Conservation (phyloP, 2,329 filamentous ascomycete genomes). For the Chaetomiaceae sp. region DNA sequence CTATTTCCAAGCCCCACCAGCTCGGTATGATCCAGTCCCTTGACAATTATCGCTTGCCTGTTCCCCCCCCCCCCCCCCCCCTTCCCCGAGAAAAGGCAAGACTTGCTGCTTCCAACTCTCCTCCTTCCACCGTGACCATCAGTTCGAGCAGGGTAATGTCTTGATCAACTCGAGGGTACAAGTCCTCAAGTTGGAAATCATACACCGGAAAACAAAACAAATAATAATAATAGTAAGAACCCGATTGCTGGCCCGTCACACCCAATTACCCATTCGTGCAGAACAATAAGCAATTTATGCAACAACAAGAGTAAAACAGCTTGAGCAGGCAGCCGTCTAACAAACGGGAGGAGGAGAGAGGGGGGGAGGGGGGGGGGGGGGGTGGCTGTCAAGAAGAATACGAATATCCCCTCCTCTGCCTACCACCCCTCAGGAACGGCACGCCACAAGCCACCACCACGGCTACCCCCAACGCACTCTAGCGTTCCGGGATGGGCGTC, state of each 20-base stretch:
- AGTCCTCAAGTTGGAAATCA: not conserved
- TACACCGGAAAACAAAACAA: not conserved
- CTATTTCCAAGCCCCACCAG: not conserved
- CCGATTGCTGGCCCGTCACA: too few relatives aligned
- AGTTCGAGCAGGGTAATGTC: too few relatives aligned
- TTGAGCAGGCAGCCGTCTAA: too few relatives aligned
- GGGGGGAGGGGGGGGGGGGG: too few relatives aligned
- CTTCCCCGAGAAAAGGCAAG: too few relatives aligned
- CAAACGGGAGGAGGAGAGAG: too few relatives aligned
- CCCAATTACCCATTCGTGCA: too few relatives aligned
- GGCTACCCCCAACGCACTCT: conserved; percentile 33
- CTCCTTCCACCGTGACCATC: too few relatives aligned
- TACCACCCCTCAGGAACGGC: conserved; percentile 14
- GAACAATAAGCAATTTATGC: too few relatives aligned
- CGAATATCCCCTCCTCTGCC: not conserved
- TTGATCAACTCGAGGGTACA: not conserved
- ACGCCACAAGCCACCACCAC: conserved; percentile 21
- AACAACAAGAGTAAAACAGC: not conserved
- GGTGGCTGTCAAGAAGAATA: conserved; percentile 2
- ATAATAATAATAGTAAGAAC: not conserved
- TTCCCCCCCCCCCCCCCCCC: too few relatives aligned
- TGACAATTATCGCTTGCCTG: too few relatives aligned
- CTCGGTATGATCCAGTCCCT: not conserved
- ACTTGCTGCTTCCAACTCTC: too few relatives aligned
- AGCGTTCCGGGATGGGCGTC: conserved; percentile 59